Conservation (phyloP, 352 stramenopile genomes). For the Phytophthora foliorum region DNA sequence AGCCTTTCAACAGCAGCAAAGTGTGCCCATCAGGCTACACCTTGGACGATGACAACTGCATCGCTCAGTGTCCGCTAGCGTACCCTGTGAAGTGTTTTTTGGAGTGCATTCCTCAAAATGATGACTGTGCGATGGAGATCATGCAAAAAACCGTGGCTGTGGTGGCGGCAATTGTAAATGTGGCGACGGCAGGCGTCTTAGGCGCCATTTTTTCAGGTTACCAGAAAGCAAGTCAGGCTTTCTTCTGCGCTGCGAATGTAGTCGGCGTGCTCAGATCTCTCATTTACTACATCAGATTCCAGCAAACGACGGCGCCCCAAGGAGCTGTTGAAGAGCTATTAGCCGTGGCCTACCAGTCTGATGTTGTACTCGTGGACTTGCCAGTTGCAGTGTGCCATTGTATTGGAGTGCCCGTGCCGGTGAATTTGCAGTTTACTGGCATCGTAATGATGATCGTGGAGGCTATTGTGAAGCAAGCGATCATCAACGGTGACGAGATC, state of each 20-base stretch:
- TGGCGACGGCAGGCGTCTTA: conserved; percentile 43
- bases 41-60: conserved; percentile 5
- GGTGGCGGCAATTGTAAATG: conserved; percentile 39
- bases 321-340: conserved; percentile 24
- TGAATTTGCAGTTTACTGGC: conserved; percentile 12
- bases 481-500: conserved; percentile 32
- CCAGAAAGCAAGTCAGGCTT: conserved; percentile 14
- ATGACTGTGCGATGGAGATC: conserved; percentile 53
- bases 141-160: conserved; percentile 41
- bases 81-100: conserved; percentile 67
- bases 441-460: conserved; percentile 25
- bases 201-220: conserved; percentile 21
- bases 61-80: conserved; percentile 53
- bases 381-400: conserved; percentile 59
- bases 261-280: conserved; percentile 16
- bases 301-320: conserved; percentile 26
- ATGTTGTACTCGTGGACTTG: conserved; percentile 61
- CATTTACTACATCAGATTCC: conserved; percentile 43
- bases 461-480: conserved; percentile 30
- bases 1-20: conserved; percentile 12
- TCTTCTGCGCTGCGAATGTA: conserved; percentile 31
- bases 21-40: conserved; percentile 26
- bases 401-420: conserved; percentile 44
- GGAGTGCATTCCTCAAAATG: conserved; percentile 72
- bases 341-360: conserved; percentile 29